A percentile compares a stretch with the other conserved stretches of the same genome.
These are phyloP conservation scores for Colletotrichum euphorbiae DNA, from an alignment of 2,329 filamentous ascomycete genomes.

Conservation along the genomic window DNA sequence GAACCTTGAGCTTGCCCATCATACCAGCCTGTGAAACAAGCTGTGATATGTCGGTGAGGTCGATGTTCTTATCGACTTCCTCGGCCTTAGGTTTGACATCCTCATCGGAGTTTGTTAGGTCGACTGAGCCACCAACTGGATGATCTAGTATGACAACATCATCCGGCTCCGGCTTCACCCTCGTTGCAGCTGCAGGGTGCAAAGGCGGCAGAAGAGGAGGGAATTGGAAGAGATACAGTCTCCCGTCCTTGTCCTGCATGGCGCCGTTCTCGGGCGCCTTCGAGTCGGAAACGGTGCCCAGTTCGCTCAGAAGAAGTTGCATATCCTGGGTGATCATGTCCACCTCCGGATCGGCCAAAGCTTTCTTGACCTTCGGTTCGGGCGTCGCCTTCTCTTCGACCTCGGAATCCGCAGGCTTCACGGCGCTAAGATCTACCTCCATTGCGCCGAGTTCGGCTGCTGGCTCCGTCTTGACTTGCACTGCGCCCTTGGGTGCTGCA, in stretches of 20 bases:
- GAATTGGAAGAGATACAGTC: slow-evolving; percentile 74
- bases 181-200: slow-evolving; percentile 47
- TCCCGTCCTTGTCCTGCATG: slow-evolving; percentile 54
- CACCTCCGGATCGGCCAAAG: slow-evolving; percentile 52
- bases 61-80: slow-evolving; percentile 43
- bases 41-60: slow-evolving; percentile 50
- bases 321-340: slow-evolving; percentile 54
- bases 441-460: slow-evolving; percentile 51
- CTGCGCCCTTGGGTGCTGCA: slow-evolving; percentile 50
- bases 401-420: slow-evolving; percentile 43
- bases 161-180: slow-evolving; percentile 57
- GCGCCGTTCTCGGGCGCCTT: slow-evolving; percentile 42
- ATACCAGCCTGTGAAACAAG: slow-evolving; percentile 65
- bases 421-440: slow-evolving; percentile 55
- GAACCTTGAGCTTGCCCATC: slow-evolving; percentile 70
- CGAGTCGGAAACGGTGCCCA: slow-evolving; percentile 50
- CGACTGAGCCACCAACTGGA: slow-evolving; percentile 49
- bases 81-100: slow-evolving; percentile 43
- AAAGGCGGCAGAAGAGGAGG: slow-evolving; percentile 71
- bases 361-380: slow-evolving; percentile 46
- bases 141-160: slow-evolving; percentile 54
- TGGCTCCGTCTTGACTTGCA: slow-evolving; percentile 60
- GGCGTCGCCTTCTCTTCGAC: slow-evolving; percentile 43
- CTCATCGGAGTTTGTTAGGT: slow-evolving; percentile 52
- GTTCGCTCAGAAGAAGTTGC: slow-evolving; percentile 55